These are phyloP conservation scores for Candida ipomoeae DNA, from an alignment of 805 yeast genomes.

Conservation along the genomic window DNA sequence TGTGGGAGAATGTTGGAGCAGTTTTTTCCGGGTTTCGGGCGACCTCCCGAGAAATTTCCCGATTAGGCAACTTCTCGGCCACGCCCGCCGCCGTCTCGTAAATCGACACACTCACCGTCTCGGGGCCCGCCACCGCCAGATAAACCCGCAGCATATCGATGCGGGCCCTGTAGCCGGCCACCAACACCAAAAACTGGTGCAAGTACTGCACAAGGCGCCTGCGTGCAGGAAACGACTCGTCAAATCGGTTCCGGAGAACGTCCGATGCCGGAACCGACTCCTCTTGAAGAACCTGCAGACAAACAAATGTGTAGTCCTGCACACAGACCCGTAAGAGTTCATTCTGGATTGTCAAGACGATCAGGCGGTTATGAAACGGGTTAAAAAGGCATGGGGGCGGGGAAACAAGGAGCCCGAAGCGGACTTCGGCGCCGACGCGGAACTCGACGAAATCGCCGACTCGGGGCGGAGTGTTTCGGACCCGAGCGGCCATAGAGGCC, in stretches of 20 bases:
- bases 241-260: slow-evolving; percentile 22
- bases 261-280: slow-evolving; percentile 17
- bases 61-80: neutral
- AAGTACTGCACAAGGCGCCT: slow-evolving; percentile 20
- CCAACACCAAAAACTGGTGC: slow-evolving; percentile 22
- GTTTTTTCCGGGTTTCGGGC: too few relatives aligned
- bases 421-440: slow-evolving; percentile 15
- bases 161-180: slow-evolving; percentile 11
- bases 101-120: neutral
- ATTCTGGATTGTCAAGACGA: slow-evolving; percentile 33
- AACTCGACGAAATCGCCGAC: slow-evolving; percentile 42
- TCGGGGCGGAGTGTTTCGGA: slow-evolving; percentile 14
- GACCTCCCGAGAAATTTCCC: neutral
- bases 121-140: neutral
- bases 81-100: neutral
- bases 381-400: slow-evolving; percentile 31
- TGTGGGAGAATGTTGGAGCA: too few relatives aligned
- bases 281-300: slow-evolving; percentile 23
- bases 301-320: slow-evolving; percentile 27
- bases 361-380: slow-evolving; percentile 27
- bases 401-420: slow-evolving; percentile 37
- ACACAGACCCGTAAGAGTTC: slow-evolving; percentile 25
- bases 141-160: slow-evolving; percentile 2
- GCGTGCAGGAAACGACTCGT: slow-evolving; percentile 18
- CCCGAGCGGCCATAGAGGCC: slow-evolving; percentile 11